Evolutionary conservation across 768 basidiomycete species (phyloP).

Genomic region (Russula lepida): DNA sequence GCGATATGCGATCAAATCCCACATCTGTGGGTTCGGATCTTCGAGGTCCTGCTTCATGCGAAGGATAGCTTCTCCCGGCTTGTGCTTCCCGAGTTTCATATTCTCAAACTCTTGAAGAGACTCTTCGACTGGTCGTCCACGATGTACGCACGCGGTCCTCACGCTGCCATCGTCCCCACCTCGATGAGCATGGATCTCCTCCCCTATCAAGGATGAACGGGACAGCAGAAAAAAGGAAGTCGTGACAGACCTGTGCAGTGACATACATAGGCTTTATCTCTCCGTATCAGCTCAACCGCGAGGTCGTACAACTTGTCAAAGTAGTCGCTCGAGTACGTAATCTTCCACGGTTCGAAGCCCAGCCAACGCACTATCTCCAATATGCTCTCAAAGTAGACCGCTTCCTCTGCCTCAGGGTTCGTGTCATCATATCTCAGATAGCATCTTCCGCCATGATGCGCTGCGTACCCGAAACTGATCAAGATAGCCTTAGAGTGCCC

Average conservation of each 20-base stretch:
- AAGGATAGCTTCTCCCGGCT: conserved; percentile 85
- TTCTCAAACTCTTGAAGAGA: conserved; percentile 81
- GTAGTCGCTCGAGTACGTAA: conserved; percentile 98
- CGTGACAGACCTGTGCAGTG: conserved; percentile 80
- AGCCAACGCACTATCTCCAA: conserved; percentile 94
- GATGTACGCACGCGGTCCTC: conserved; percentile 80
- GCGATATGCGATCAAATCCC: conserved; percentile 96
- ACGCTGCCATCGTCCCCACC: conserved; percentile 76
- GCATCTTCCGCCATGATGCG: conserved; percentile 83
- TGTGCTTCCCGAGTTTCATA: conserved; percentile 88
- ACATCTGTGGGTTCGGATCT: conserved; percentile 97
- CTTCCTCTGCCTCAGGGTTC: conserved; percentile 97
- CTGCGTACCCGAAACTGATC: conserved; percentile 97
- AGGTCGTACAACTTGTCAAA: conserved; percentile 81
- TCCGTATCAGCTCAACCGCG: conserved; percentile 79
- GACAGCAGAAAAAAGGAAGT: background rate
- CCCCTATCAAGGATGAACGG: conserved; percentile 44
- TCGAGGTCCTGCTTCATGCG: conserved; percentile 96
- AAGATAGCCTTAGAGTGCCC: conserved; percentile 99
- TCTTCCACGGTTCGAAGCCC: conserved; percentile 96
- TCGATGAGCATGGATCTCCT: conserved; percentile 83
- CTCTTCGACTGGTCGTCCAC: conserved; percentile 77
- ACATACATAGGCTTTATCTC: conserved; percentile 92
- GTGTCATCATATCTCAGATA: conserved; percentile 98
- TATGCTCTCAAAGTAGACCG: conserved; percentile 91